Conservation (phyloP, 1,284 basidiomycete species). For the Xanthoconium separans region DNA sequence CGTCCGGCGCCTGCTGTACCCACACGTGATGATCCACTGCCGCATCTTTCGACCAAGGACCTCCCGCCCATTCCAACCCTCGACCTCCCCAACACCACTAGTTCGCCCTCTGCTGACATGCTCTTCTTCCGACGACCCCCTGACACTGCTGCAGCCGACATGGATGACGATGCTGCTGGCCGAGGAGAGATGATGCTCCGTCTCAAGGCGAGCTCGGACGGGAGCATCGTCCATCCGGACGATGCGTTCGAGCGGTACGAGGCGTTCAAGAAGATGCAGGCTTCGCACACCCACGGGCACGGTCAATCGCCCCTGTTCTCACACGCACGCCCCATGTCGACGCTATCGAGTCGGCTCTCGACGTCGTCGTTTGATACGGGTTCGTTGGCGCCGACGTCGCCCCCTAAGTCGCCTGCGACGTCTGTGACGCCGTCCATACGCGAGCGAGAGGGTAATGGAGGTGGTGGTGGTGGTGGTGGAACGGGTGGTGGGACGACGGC, state of each 20-base stretch:
- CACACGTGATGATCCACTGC: conserved; percentile 11
- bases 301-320: conserved; percentile 27
- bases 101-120: not conserved
- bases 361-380: conserved; percentile 57
- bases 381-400: conserved; percentile 43
- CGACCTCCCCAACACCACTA: conserved; percentile 27
- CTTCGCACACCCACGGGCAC: conserved; percentile 13
- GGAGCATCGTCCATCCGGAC: conserved; percentile 44
- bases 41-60: conserved; percentile 40
- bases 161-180: not conserved
- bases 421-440: conserved; percentile 28
- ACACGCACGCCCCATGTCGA: conserved; percentile 20
- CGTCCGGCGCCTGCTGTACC: conserved; percentile 56
- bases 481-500: no score
- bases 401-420: conserved; percentile 35
- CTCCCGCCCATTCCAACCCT: conserved; percentile 53
- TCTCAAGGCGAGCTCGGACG: conserved; percentile 11
- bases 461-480: not conserved
- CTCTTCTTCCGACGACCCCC: not conserved
- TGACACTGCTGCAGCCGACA: not conserved
- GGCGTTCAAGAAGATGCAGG: conserved; percentile 61
- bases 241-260: conserved; percentile 93
- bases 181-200: not conserved
- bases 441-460: conserved; percentile 18
- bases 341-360: conserved; percentile 47